Base-by-base conservation (phyloP, 2,329 filamentous ascomycete species). In the Helotiales sp. region DNA sequence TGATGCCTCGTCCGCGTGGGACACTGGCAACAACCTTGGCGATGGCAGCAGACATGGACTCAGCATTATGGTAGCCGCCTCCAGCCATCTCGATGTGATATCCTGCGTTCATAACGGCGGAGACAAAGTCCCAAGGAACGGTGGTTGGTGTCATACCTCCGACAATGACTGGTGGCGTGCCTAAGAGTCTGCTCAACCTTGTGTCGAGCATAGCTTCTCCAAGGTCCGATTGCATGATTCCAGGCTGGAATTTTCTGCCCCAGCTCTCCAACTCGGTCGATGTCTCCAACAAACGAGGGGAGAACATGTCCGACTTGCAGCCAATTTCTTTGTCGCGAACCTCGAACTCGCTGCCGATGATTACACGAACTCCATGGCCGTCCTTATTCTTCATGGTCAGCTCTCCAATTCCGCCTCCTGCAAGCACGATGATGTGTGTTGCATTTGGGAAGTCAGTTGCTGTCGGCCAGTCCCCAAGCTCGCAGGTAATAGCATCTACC, bases 111-210 rank as follows among this genome's bases (percentile, higher is more conserved):
- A 96, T 96, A n/a, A 89, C 92, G 2, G 90, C 89, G 5, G 91
- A 87, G 38, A 96, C 89, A 65, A 96, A 96, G 72, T 96, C 90
- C 87, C 89, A 93, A 0, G 89, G 84, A 5, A 93, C 89, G 0
- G 92, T 96, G 57, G 83, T 83, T 8, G 92, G 92, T 2, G 92
- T 96, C 92, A 96, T 96, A 70, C 91, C 92, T 54, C 91, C 90
- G 54, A 96, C 90, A 77, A 96, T 86, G 60, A 96, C 77, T 0
- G 92, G 92, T 6, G 92, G 90, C 1, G 93, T 77, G 65, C 91
- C 91, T 13, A 96, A 79, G 13, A 96, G 78, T 64, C 90, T 83
- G 73, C 88, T 93, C 87, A 96, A 93, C 79, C 96, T 96, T 60
- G 93, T 98, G 72, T 36, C 31, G 48, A 51, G 22, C 46, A 51